Percentiles rank a stretch among this genome's conserved stretches.
Conservation (phyloP, 2,329 filamentous ascomycete species). For the Alternaria triticina region DNA sequence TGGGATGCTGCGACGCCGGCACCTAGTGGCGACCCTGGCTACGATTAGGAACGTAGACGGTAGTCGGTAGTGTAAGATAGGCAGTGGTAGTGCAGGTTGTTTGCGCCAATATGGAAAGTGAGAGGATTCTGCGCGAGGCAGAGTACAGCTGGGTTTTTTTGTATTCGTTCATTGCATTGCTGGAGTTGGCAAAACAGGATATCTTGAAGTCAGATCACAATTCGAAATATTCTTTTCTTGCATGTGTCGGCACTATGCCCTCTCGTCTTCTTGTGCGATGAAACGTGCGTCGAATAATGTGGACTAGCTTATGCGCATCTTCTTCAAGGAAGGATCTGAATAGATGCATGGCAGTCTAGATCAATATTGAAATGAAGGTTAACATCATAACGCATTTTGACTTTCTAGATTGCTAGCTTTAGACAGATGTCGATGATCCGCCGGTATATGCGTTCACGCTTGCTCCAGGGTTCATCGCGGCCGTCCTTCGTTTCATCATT, state of each 20-base stretch:
- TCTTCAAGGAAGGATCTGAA: neutral
- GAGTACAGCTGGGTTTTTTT: neutral
- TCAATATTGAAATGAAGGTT: neutral
- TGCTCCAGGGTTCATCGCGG: neutral
- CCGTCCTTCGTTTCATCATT: neutral
- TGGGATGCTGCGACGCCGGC: constrained; percentile 59
- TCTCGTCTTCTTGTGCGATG: neutral
- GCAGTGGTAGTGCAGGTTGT: neutral
- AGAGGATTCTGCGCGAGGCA: neutral
- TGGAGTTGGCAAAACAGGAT: constrained; percentile 21
- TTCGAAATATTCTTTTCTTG: neutral
- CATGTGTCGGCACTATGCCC: neutral
- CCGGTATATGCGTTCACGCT: neutral
- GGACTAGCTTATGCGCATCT: neutral
- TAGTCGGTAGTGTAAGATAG: constrained; percentile 3
- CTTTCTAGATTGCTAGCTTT: neutral
- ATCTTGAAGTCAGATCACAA: neutral
- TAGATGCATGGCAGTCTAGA: neutral
- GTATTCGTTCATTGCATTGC: constrained; percentile 18
- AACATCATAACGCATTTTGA: neutral
- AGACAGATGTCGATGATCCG: neutral
- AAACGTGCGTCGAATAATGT: neutral
- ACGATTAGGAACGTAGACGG: constrained; percentile 21
- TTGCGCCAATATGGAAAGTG: neutral
- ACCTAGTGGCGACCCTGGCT: constrained; percentile 34